Evolutionary conservation across 495 filamentous ascomycete genomes (phyloP).

Genomic region (Penicillium riverlandense): DNA sequence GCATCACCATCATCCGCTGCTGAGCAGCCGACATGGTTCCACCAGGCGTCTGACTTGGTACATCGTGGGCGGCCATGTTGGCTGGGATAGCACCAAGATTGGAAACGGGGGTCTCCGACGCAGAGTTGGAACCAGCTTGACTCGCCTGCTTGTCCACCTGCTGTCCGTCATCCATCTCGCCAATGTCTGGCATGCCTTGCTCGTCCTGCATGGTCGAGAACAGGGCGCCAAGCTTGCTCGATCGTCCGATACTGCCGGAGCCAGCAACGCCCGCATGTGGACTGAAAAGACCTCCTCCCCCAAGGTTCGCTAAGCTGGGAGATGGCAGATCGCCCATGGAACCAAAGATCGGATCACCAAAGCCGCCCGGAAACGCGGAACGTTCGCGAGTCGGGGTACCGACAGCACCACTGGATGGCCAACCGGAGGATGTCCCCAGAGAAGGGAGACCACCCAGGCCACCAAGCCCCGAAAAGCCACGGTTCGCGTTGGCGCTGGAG

Average conservation of each 20-base stretch:
- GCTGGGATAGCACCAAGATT: slow-evolving; percentile 36
- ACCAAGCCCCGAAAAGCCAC: slow-evolving; percentile 61
- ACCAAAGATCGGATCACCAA: slow-evolving; percentile 68
- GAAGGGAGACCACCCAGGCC: slow-evolving; percentile 52
- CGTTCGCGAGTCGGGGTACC: slow-evolving; percentile 72
- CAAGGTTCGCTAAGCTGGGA: slow-evolving; percentile 57
- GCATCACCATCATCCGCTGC: slow-evolving; percentile 95
- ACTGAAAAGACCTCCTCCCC: slow-evolving; percentile 49
- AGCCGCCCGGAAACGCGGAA: slow-evolving; percentile 55
- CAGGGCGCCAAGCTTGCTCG: slow-evolving; percentile 77
- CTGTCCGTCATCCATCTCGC: slow-evolving; percentile 38
- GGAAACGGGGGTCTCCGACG: slow-evolving; percentile 35
- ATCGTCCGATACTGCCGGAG: slow-evolving; percentile 54
- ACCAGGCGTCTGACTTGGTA: slow-evolving; percentile 23
- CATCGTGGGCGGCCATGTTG: slow-evolving; percentile 23
- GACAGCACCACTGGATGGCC: slow-evolving; percentile 54
- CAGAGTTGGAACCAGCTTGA: slow-evolving; percentile 27
- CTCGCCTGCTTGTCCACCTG: slow-evolving; percentile 14
- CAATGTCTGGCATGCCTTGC: slow-evolving; percentile 42
- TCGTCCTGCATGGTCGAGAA: slow-evolving; percentile 88
- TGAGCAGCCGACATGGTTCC: slow-evolving; percentile 61
- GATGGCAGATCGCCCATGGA: slow-evolving; percentile 68
- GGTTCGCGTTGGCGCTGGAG: slow-evolving; percentile 68
- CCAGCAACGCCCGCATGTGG: slow-evolving; percentile 38
- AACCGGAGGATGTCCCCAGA: slow-evolving; percentile 53